A percentile compares a stretch with the other conserved stretches of the same genome.
Evolutionary conservation across 2,329 filamentous ascomycete genomes (phyloP).

Genomic region (Pyrenophora seminiperda): DNA sequence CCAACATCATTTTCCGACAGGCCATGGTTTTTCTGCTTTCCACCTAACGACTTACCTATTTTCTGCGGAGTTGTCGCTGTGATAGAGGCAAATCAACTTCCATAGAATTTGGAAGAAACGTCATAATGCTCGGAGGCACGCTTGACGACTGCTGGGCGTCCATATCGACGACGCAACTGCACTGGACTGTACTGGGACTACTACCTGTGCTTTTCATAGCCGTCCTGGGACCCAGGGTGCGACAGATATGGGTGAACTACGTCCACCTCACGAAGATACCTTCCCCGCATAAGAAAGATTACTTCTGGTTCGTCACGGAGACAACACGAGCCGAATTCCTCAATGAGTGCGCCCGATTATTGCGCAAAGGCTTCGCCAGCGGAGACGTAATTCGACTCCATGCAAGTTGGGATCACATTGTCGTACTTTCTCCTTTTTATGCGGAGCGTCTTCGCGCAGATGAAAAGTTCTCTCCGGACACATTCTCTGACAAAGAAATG

Average conservation of each 20-base stretch:
- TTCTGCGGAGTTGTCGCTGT: background rate
- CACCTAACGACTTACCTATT: conserved; percentile 1
- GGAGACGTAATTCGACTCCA: conserved; percentile 3
- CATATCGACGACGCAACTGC: conserved; percentile 1
- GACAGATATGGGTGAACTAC: conserved; percentile 6
- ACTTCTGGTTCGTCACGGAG: conserved; percentile 3
- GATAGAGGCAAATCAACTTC: background rate
- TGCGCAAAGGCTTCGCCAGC: conserved; percentile 5
- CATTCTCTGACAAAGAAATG: conserved; percentile 4
- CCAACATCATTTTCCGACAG: conserved; percentile 1
- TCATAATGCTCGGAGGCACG: conserved; percentile 2
- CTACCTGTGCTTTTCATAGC: conserved; percentile 5
- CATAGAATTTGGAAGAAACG: conserved; percentile 1
- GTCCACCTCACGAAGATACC: conserved; percentile 2
- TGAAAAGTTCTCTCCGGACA: conserved; percentile 5
- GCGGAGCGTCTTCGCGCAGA: conserved; percentile 4
- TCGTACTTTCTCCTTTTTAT: conserved; percentile 4
- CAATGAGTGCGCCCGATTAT: conserved; percentile 4
- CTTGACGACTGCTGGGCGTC: conserved; percentile 1
- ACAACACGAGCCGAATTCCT: conserved; percentile 2
- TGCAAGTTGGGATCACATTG: conserved; percentile 6
- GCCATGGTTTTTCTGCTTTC: background rate
- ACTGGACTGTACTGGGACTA: conserved; percentile 4
- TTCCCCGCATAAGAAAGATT: conserved; percentile 4
- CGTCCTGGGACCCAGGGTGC: conserved; percentile 3